Conservation (phyloP, 306 rosid genomes). For the Cicer judaicum region DNA sequence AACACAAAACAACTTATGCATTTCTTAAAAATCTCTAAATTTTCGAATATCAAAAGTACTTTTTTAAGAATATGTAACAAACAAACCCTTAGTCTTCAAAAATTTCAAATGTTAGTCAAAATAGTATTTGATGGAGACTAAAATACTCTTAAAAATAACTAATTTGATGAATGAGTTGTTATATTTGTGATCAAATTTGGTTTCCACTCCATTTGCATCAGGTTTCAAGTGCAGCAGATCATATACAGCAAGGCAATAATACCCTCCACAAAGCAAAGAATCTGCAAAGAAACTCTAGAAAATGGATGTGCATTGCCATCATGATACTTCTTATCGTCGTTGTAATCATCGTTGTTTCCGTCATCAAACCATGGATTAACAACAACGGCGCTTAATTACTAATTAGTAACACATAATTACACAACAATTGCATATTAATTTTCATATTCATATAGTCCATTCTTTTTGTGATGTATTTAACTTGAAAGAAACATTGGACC, state of each 20-base stretch:
- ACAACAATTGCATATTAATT: conserved; percentile 12
- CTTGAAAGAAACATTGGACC: conserved; percentile 27
- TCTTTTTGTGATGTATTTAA: background rate
- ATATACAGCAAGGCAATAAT: conserved; percentile 83
- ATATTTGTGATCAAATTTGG: conserved; percentile 8
- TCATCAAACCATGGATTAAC: conserved; percentile 76
- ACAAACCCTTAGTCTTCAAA: no score
- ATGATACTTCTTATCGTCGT: conserved; percentile 76
- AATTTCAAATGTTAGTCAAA: no score
- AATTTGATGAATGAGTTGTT: conserved; percentile 26
- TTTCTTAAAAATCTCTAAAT: no score
- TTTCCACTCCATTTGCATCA: conserved; percentile 32
- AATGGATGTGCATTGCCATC: conserved; percentile 94
- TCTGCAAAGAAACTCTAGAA: conserved; percentile 79
- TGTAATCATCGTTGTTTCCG: conserved; percentile 58
- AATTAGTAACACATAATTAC: conserved; percentile 2
- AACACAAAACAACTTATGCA: no score
- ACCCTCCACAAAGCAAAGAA: conserved; percentile 80
- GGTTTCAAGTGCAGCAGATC: conserved; percentile 96
- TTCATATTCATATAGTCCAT: conserved; percentile 20
- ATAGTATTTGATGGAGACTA: no score
- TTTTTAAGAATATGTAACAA: no score
- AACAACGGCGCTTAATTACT: conserved; percentile 60
- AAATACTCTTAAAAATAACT: no score
- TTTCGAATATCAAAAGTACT: no score